Conservation (phyloP, 108 stramenopile genomes). For the Cyclostephanos tholiformis region DNA sequence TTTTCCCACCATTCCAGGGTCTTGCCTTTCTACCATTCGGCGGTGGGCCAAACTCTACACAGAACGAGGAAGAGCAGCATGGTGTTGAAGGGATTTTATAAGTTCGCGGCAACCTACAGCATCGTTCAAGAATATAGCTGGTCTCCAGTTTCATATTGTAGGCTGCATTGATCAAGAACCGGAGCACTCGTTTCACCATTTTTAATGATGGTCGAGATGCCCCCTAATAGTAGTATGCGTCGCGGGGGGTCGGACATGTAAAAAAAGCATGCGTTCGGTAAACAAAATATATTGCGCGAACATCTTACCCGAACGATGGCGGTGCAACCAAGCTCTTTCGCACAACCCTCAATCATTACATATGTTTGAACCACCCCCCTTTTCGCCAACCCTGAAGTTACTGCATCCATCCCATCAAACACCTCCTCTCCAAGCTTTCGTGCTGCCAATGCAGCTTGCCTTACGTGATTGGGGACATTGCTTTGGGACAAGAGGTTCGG, state of each 20-base stretch:
- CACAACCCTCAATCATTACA: slow-evolving; percentile 91
- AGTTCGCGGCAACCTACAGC: slow-evolving; percentile 65
- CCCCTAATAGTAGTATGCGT: slow-evolving; percentile 39
- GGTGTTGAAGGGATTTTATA: slow-evolving; percentile 52
- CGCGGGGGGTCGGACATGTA: neutral
- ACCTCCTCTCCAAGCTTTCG: slow-evolving; percentile 76
- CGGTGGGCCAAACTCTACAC: slow-evolving; percentile 79
- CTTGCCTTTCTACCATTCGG: slow-evolving; percentile 69
- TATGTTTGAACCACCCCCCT: slow-evolving; percentile 84
- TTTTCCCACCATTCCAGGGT: slow-evolving; percentile 87
- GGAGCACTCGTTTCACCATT: slow-evolving; percentile 86
- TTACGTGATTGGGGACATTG: slow-evolving; percentile 61
- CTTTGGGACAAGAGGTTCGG: slow-evolving; percentile 46
- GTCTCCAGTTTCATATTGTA: slow-evolving; percentile 96
- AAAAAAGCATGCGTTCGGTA: neutral
- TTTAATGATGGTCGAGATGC: slow-evolving; percentile 76
- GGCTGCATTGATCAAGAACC: slow-evolving; percentile 83
- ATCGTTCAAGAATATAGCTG: slow-evolving; percentile 85
- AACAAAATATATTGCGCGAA: neutral
- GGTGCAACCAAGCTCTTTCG: slow-evolving; percentile 89
- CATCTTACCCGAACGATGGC: slow-evolving; percentile 65
- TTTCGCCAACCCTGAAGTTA: slow-evolving; percentile 78
- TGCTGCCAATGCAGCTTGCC: slow-evolving; percentile 81
- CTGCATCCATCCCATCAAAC: slow-evolving; percentile 81
- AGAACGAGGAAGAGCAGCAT: slow-evolving; percentile 69